Evolutionary conservation across 768 basidiomycete species (phyloP).

Genomic region (Russula sp.): DNA sequence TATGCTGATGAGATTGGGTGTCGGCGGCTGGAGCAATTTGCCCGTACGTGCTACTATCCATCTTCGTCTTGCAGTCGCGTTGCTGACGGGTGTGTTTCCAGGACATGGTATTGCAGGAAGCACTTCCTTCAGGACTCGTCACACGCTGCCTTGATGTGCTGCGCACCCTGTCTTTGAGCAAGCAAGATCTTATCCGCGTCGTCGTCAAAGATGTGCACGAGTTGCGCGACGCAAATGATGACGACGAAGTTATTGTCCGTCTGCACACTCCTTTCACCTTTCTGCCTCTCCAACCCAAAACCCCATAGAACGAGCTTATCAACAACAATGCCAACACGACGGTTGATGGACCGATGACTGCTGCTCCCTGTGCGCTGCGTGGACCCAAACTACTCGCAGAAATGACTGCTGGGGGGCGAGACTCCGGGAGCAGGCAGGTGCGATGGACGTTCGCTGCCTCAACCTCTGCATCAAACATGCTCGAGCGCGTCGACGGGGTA

Average conservation of each 20-base stretch:
- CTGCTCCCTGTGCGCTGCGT: slow-evolving; percentile 21
- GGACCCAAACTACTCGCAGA: slow-evolving; percentile 35
- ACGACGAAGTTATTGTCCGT: slow-evolving; percentile 31
- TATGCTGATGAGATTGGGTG: slow-evolving; percentile 91
- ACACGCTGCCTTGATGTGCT: slow-evolving; percentile 79
- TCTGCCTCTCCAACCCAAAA: background rate
- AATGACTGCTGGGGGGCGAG: slow-evolving; percentile 54
- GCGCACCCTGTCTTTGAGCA: slow-evolving; percentile 59
- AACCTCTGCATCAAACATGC: slow-evolving; percentile 73
- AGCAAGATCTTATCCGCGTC: slow-evolving; percentile 80
- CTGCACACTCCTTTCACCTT: background rate
- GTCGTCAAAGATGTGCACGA: slow-evolving; percentile 86
- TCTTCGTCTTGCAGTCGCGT: background rate
- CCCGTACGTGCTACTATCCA: slow-evolving; percentile 48
- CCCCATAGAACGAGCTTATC: slow-evolving; percentile 25
- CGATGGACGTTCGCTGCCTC: slow-evolving; percentile 58
- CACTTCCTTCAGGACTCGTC: slow-evolving; percentile 63
- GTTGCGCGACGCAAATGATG: slow-evolving; percentile 53
- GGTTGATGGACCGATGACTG: slow-evolving; percentile 29
- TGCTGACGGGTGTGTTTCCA: slow-evolving; percentile 28
- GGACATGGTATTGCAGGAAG: slow-evolving; percentile 67
- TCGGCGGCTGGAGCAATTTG: slow-evolving; percentile 78
- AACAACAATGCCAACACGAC: slow-evolving; percentile 33
- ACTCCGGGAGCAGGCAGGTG: slow-evolving; percentile 39
- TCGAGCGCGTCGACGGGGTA: slow-evolving; percentile 83